Percentiles rank a stretch among this genome's conserved stretches.
Evolutionary conservation across 805 yeast species (phyloP).

Genomic region (Ogataea sp.): DNA sequence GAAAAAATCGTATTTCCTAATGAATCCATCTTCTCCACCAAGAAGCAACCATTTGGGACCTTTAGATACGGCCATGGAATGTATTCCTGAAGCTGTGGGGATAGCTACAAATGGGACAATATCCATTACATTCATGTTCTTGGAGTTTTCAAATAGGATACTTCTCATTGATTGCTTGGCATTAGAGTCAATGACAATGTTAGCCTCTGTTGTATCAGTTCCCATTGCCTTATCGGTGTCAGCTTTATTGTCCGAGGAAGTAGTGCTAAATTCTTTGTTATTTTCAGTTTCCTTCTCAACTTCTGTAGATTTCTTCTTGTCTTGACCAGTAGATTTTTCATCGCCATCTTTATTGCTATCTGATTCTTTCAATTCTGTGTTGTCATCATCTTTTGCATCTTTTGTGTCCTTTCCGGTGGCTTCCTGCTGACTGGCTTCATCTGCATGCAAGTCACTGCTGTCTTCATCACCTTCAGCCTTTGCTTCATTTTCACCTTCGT

Average conservation of each 20-base stretch:
- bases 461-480: not conserved
- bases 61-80: conserved; percentile 65
- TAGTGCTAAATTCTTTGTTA: too few relatives aligned
- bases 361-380: too few relatives aligned
- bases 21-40: conserved; percentile 94
- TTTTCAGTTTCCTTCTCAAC: not conserved
- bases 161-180: conserved; percentile 11
- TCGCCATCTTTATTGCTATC: not conserved
- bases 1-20: conserved; percentile 80
- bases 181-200: too few relatives aligned
- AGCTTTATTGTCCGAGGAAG: too few relatives aligned
- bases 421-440: too few relatives aligned
- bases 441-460: not conserved
- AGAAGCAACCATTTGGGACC: conserved; percentile 85
- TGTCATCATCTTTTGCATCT: too few relatives aligned
- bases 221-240: too few relatives aligned
- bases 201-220: too few relatives aligned
- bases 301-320: not conserved
- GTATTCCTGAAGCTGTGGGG: conserved; percentile 72
- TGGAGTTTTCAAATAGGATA: conserved; percentile 33
- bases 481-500: conserved; percentile 7
- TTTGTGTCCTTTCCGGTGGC: too few relatives aligned
- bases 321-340: not conserved
- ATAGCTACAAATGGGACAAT: conserved; percentile 83
- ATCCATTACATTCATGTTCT: conserved; percentile 49